Evolutionary conservation across 257 asterid genomes (phyloP).

Genomic region (Agastache rugosa): DNA sequence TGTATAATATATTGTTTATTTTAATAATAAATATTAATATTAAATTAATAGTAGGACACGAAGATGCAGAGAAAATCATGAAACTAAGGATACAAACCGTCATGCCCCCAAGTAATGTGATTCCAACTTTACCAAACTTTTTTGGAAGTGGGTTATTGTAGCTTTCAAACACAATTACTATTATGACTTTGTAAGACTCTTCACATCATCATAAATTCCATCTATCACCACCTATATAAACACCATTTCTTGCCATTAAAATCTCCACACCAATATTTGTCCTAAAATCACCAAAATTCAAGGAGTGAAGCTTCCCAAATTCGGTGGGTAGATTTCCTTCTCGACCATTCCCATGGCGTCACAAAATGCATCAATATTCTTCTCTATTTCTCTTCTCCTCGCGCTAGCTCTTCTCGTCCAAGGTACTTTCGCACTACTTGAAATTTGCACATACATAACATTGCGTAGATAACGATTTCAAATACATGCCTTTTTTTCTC

Average conservation of each 20-base stretch:
- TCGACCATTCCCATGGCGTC: slow-evolving; percentile 48
- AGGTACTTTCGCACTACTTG: background rate
- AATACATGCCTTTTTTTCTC: too few relatives aligned
- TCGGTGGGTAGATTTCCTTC: background rate
- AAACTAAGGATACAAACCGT: too few relatives aligned
- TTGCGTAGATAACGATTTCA: too few relatives aligned
- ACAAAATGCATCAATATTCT: slow-evolving; percentile 25
- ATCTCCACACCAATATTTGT: background rate
- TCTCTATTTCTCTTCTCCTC: slow-evolving; percentile 38
- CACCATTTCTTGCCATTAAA: background rate
- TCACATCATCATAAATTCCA: background rate
- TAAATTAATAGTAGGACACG: too few relatives aligned
- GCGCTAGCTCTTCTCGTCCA: slow-evolving; percentile 37
- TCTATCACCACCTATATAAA: slow-evolving; percentile 14
- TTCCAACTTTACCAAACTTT: slow-evolving; percentile 28
- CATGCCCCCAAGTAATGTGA: background rate
- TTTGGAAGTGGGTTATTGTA: slow-evolving; percentile 29
- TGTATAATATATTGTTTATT: too few relatives aligned
- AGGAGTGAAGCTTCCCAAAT: background rate
- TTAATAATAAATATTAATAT: too few relatives aligned
- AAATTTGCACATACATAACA: too few relatives aligned
- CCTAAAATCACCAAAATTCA: background rate
- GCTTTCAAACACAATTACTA: background rate
- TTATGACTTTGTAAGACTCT: background rate
- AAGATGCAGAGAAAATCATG: too few relatives aligned